Evolutionary conservation across 2,329 filamentous ascomycete species (phyloP).

Genomic region (Podosphaera aphanis): DNA sequence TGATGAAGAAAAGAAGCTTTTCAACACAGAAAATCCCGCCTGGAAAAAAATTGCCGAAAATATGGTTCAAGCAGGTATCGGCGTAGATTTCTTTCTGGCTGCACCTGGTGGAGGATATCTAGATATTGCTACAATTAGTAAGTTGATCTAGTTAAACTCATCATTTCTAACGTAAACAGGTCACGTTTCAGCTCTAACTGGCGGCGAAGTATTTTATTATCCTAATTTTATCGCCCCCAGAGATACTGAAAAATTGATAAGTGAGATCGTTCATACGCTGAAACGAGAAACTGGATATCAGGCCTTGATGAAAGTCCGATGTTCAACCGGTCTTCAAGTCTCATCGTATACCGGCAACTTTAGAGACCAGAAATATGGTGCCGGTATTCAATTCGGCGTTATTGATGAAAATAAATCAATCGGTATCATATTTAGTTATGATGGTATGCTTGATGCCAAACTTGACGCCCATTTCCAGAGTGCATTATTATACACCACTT

Average conservation of each 20-base stretch:
- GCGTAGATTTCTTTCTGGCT: conserved; percentile 84
- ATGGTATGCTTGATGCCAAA: conserved; percentile 92
- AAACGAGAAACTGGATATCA: conserved; percentile 85
- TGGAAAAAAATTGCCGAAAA: conserved; percentile 74
- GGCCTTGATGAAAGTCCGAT: conserved; percentile 92
- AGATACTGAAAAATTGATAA: conserved; percentile 60
- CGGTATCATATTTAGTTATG: conserved; percentile 76
- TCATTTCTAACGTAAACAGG: conserved; percentile 23
- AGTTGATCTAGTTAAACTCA: conserved; percentile 12
- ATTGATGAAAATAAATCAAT: conserved; percentile 88
- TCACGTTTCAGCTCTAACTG: conserved; percentile 68
- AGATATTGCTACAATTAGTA: conserved; percentile 76
- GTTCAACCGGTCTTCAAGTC: conserved; percentile 86
- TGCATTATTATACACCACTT: conserved; percentile 81
- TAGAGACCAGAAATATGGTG: conserved; percentile 80
- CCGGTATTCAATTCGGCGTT: conserved; percentile 79
- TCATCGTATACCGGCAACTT: conserved; percentile 92
- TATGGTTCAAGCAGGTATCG: conserved; percentile 69
- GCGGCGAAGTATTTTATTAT: conserved; percentile 89
- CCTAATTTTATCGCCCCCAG: conserved; percentile 82
- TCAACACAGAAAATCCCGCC: conserved; percentile 67
- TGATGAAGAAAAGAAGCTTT: conserved; percentile 78
- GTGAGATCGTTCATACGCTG: conserved; percentile 68
- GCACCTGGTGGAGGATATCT: conserved; percentile 77
- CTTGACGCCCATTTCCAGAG: conserved; percentile 95